phyloP scores from a whole-genome alignment of 1,139 yeast genomes.

The Saccharomyces hybrid region DNA sequence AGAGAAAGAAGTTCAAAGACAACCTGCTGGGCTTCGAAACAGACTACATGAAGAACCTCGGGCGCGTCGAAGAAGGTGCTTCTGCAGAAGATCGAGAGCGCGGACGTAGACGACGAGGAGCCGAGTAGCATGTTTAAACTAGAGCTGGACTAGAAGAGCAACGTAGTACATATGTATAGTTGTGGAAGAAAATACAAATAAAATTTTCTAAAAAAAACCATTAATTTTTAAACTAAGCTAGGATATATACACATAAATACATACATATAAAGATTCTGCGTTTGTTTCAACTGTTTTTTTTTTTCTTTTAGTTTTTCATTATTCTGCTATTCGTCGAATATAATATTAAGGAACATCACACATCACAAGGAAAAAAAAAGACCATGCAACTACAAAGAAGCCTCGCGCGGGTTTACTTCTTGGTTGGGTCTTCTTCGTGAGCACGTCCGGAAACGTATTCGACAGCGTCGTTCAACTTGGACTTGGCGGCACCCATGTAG shows the following conservation, averaged over 20 bases:
- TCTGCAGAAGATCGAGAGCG: slow-evolving; percentile 3
- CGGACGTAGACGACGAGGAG: slow-evolving; percentile 7
- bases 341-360: slow-evolving; percentile 1
- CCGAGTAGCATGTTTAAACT: neutral
- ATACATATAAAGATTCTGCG: neutral
- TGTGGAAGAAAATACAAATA: neutral
- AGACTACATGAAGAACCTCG: slow-evolving; percentile 23
- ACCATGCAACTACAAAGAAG: neutral
- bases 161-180: neutral
- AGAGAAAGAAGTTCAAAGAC: slow-evolving; percentile 30
- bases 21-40: slow-evolving; percentile 31
- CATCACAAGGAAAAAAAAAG: neutral
- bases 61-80: slow-evolving; percentile 22
- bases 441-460: slow-evolving; percentile 51
- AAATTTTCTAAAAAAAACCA: neutral
- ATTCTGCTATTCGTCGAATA: neutral
- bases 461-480: slow-evolving; percentile 50
- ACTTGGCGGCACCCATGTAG: slow-evolving; percentile 58
- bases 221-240: neutral
- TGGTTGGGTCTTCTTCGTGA: slow-evolving; percentile 39
- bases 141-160: neutral
- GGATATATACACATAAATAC: neutral
- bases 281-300: neutral
- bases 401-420: slow-evolving; percentile 25
- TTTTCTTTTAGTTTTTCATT: neutral